These are phyloP conservation scores for Neurospora discreta DNA, from an alignment of 495 filamentous ascomycete species.

Conservation along the genomic window DNA sequence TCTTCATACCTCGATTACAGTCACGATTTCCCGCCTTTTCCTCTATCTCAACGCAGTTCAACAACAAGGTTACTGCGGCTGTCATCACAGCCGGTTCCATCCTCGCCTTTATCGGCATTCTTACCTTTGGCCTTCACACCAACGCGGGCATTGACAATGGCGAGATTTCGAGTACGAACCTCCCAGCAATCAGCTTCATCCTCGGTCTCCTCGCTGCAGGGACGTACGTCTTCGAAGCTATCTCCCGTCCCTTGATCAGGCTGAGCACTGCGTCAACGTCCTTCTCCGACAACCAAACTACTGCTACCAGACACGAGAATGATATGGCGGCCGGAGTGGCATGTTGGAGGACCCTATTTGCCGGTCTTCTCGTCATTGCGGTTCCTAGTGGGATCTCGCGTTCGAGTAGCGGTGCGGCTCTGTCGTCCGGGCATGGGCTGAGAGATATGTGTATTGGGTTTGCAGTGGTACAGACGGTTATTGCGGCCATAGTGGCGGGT, in stretches of 20 bases:
- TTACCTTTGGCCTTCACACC: conserved; percentile 32
- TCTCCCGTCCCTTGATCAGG: conserved; percentile 24
- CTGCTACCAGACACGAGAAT: conserved; percentile 25
- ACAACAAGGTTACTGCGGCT: conserved; percentile 15
- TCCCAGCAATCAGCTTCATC: conserved; percentile 27
- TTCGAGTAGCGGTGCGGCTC: conserved; percentile 4
- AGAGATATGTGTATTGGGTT: conserved; percentile 22
- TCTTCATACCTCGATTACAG: neutral
- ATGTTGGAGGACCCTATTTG: conserved; percentile 22
- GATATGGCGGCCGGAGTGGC: conserved; percentile 31
- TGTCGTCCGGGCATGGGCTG: conserved; percentile 23
- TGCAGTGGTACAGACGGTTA: conserved; percentile 21
- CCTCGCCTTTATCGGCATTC: conserved; percentile 28
- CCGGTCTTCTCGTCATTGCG: conserved; percentile 29
- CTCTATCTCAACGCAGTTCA: conserved; percentile 11
- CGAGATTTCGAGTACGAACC: conserved; percentile 13
- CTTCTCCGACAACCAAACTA: conserved; percentile 20
- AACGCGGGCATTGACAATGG: conserved; percentile 16
- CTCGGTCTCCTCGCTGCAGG: conserved; percentile 31
- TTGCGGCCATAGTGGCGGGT: conserved; percentile 15
- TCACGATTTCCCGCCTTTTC: conserved; percentile 4
- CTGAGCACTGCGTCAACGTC: conserved; percentile 31
- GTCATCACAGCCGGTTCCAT: conserved; percentile 23
- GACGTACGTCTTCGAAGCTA: conserved; percentile 21
- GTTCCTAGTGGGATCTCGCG: conserved; percentile 16